phyloP scores from a whole-genome alignment of 495 filamentous ascomycete genomes.

The Tuber microsphaerosporum region DNA sequence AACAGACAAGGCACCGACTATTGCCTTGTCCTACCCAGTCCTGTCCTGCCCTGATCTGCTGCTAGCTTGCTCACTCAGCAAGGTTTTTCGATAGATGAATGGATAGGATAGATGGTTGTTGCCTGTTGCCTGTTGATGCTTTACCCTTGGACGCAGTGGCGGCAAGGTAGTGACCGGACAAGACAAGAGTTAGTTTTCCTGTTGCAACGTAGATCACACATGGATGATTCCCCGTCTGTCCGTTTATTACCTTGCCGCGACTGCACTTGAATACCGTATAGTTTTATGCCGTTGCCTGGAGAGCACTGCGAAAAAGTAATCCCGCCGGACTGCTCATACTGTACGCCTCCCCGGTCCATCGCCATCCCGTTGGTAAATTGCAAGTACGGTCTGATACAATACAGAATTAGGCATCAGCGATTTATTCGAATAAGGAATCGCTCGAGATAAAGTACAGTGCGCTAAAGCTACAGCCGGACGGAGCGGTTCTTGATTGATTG shows the following conservation, averaged over 20 bases:
- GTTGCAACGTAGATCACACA: neutral
- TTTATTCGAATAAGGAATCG: neutral
- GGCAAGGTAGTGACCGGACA: neutral
- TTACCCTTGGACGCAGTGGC: neutral
- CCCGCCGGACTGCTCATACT: neutral
- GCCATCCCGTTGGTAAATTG: neutral
- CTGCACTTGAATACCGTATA: neutral
- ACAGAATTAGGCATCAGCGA: neutral
- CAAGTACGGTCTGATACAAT: neutral
- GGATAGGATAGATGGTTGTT: neutral
- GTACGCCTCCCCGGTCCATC: neutral
- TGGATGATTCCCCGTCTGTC: neutral
- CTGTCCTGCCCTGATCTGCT: conserved; percentile 3
- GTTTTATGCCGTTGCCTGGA: neutral
- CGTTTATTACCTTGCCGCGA: neutral
- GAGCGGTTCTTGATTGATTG: neutral
- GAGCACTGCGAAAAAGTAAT: conserved; percentile 4
- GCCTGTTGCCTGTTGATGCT: conserved; percentile 1
- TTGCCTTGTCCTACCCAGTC: neutral
- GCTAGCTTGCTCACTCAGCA: neutral
- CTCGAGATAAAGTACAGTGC: neutral
- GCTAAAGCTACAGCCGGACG: neutral
- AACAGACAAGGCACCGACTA: neutral
- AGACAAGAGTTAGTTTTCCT: neutral
- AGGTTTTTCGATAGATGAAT: neutral